Conservation (phyloP, 805 yeast species). For the Cephaloascus fragrans region DNA sequence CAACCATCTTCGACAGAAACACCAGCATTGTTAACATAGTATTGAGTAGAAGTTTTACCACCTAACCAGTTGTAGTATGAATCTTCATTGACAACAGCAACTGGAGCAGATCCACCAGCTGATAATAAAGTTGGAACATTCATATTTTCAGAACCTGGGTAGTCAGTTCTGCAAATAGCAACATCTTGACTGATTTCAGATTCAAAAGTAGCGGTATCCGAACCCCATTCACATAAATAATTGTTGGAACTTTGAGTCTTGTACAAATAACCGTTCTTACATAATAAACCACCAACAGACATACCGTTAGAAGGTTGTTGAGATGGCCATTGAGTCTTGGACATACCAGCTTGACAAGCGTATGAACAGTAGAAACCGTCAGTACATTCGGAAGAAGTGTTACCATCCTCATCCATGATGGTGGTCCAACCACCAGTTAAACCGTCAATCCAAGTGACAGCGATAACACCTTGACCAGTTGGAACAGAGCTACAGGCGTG, state of each 20-base stretch:
- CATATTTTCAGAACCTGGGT: conserved; percentile 80
- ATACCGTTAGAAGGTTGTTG: conserved; percentile 59
- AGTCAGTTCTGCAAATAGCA: conserved; percentile 69
- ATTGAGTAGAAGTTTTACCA: conserved; percentile 58
- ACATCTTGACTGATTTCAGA: conserved; percentile 41
- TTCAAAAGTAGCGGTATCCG: conserved; percentile 41
- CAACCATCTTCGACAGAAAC: conserved; percentile 61
- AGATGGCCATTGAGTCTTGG: conserved; percentile 73
- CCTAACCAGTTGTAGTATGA: conserved; percentile 57
- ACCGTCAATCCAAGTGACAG: conserved; percentile 40
- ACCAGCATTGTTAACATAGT: conserved; percentile 72
- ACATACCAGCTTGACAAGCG: conserved; percentile 74
- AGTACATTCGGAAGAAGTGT: conserved; percentile 36
- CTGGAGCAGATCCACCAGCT: conserved; percentile 39
- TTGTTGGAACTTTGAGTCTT: conserved; percentile 41
- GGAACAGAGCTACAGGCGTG: conserved; percentile 63
- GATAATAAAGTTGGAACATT: conserved; percentile 57
- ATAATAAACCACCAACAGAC: conserved; percentile 62
- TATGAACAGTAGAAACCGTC: conserved; percentile 70
- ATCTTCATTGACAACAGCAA: conserved; percentile 52
- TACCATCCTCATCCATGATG: conserved; percentile 38
- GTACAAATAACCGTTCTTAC: conserved; percentile 55
- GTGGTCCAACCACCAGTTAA: conserved; percentile 31
- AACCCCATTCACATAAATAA: conserved; percentile 60
- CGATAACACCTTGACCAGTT: conserved; percentile 62